Conservation (phyloP, 75 land plant genomes). For the Selaginella moellendorffii region DNA sequence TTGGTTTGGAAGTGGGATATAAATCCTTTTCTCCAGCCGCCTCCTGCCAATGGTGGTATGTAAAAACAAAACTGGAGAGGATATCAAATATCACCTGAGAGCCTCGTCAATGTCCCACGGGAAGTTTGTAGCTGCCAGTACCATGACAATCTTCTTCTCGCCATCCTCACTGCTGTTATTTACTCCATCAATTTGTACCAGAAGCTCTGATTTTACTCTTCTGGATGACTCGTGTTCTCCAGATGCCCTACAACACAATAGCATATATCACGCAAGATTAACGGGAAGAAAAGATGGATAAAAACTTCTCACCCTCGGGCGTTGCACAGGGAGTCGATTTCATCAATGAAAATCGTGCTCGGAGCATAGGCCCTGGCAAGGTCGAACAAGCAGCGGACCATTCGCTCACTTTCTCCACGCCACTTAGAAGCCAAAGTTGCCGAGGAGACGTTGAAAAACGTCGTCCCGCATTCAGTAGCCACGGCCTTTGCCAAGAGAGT, state of each 20-base stretch:
- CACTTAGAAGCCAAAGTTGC: slow-evolving; percentile 96
- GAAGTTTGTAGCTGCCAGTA: slow-evolving; percentile 94
- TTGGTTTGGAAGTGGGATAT: slow-evolving; percentile 86
- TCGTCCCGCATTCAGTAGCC: slow-evolving; percentile 96
- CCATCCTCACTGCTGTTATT: slow-evolving; percentile 84
- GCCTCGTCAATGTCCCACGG: slow-evolving; percentile 99
- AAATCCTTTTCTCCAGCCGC: slow-evolving; percentile 83
- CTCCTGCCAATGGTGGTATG: slow-evolving; percentile 89
- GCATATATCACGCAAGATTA: background rate
- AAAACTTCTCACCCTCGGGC: slow-evolving; percentile 78
- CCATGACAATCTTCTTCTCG: slow-evolving; percentile 84
- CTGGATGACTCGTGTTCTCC: slow-evolving; percentile 98
- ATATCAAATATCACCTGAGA: too few species aligned
- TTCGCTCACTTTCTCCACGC: slow-evolving; percentile 98
- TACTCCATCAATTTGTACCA: slow-evolving; percentile 98
- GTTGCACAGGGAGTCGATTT: slow-evolving; percentile 96
- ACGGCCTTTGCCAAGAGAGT: slow-evolving; percentile 97
- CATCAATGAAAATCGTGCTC: slow-evolving; percentile 94
- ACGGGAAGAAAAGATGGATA: too few species aligned
- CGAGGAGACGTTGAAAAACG: slow-evolving; percentile 98
- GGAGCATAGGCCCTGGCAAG: slow-evolving; percentile 98
- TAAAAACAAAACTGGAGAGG: too few species aligned
- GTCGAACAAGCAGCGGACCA: slow-evolving; percentile 94
- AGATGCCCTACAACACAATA: slow-evolving; percentile 51
- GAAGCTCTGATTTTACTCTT: slow-evolving; percentile 91